Percentiles rank a stretch among this genome's conserved stretches.
phyloP scores from a whole-genome alignment of 2,329 filamentous ascomycete species.

The Stylonectria norvegica region DNA sequence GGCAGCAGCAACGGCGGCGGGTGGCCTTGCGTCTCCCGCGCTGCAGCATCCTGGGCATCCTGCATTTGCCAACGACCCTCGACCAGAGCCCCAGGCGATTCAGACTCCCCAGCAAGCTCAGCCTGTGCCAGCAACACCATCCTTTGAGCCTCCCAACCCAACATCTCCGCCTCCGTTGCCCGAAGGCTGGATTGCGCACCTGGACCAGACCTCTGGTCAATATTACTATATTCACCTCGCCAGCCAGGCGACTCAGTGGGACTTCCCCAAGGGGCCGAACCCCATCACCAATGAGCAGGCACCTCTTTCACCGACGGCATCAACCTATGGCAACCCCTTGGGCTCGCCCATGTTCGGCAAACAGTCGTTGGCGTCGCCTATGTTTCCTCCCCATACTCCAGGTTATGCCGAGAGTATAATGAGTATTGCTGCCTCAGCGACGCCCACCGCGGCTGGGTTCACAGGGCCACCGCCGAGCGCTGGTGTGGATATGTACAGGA shows the following conservation, averaged over 20 bases:
- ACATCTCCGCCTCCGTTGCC: conserved; percentile 88
- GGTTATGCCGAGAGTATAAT: conserved; percentile 84
- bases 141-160: conserved; percentile 51
- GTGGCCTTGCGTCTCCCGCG: conserved; percentile 43
- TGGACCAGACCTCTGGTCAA: conserved; percentile 92
- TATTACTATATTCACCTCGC: conserved; percentile 99
- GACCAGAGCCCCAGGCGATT: conserved; percentile 50
- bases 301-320: conserved; percentile 78
- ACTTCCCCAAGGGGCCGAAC: conserved; percentile 94
- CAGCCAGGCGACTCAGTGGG: conserved; percentile 96
- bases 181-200: conserved; percentile 96
- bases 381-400: conserved; percentile 77
- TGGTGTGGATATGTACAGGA: conserved; percentile 91
- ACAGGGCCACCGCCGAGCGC: conserved; percentile 82
- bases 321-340: conserved; percentile 71
- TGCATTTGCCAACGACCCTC: conserved; percentile 83
- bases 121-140: conserved; percentile 40
- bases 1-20: conserved; percentile 20
- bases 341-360: conserved; percentile 64
- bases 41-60: conserved; percentile 69
- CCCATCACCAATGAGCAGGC: conserved; percentile 78
- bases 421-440: conserved; percentile 70
- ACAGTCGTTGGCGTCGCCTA: conserved; percentile 65
- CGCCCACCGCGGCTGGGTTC: conserved; percentile 77
- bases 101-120: conserved; percentile 45